Base-by-base conservation (phyloP, 345 rosid genomes). In the Odontarrhena argentea region DNA sequence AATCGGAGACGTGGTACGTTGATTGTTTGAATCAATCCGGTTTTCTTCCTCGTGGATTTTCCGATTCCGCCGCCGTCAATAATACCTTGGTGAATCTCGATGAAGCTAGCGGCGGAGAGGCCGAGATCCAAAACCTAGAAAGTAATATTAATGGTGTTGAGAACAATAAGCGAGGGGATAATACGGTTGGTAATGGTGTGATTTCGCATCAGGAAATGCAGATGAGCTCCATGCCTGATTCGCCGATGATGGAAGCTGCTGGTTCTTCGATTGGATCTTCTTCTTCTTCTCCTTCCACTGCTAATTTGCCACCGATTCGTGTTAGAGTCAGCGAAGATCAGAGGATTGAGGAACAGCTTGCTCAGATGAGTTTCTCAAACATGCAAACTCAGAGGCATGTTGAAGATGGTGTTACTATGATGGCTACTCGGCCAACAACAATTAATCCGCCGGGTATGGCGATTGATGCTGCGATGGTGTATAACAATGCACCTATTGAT, bases 1-100 rank as follows among this genome's bases (percentile, higher is more conserved):
- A 89, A 74, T 87, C 88, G 1, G 91, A 92, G 51, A 82, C 89
- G 0, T 92, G 95, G 98, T 87, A 89, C 56, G 84, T 89, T 3
- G 95, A 92, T 63, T 92, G 89, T 10, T 83, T 89, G 59, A 92
- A 89, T 65, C 85, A 83, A 14, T 74, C 92, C 0, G 79, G 83
- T 6, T 55, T 89, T 45, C 74, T 92, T 42, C 92, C 92, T 30
- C 79, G 89, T 9, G 84, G 87, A 26, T 48, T 76, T 24, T 88
- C 94, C 0, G 92, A 92, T 60, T 81, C 96, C 22, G 84, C 85
- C 12, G 67, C 88, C 51, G 61, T 80, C 57, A 80, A 74, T 3
- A 75, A 55, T 11, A 65, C 76, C 57, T 76, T 92, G 36, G 62
- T 87, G 59, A 82, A 80, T 82, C 87, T 86, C 25, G 86, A 83